Conservation (phyloP, 2,329 filamentous ascomycete species). For the Corniculantispora saksenae region DNA sequence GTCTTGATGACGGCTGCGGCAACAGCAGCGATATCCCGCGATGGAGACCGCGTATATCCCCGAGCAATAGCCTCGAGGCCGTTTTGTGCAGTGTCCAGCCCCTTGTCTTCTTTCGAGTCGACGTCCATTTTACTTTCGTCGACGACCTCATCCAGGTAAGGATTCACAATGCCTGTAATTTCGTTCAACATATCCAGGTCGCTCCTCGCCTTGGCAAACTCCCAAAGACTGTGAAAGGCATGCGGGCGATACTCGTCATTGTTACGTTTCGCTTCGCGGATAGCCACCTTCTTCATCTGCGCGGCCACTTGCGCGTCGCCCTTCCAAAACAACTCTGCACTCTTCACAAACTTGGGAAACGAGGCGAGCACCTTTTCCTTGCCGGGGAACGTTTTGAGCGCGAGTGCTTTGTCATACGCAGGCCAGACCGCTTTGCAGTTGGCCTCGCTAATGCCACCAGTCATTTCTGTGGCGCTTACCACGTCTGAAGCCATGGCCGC, state of each 20-base stretch:
- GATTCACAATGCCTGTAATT: slow-evolving; percentile 63
- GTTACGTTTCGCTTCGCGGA: slow-evolving; percentile 88
- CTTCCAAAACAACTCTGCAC: slow-evolving; percentile 60
- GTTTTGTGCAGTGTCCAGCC: slow-evolving; percentile 47
- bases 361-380: slow-evolving; percentile 84
- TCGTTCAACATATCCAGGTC: slow-evolving; percentile 72
- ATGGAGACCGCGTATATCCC: slow-evolving; percentile 47
- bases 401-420: slow-evolving; percentile 75
- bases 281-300: slow-evolving; percentile 75
- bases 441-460: slow-evolving; percentile 59
- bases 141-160: slow-evolving; percentile 59
- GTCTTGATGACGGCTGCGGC: slow-evolving; percentile 42
- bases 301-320: slow-evolving; percentile 54
- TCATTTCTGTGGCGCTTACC: slow-evolving; percentile 56
- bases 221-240: slow-evolving; percentile 71
- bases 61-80: slow-evolving; percentile 52
- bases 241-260: slow-evolving; percentile 81
- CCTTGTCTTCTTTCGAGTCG: slow-evolving; percentile 53
- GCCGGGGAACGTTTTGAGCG: slow-evolving; percentile 87
- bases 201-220: slow-evolving; percentile 66
- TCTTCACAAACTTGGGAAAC: slow-evolving; percentile 75
- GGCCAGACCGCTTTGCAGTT: slow-evolving; percentile 75
- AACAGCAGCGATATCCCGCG: slow-evolving; percentile 38
- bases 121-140: slow-evolving; percentile 70
- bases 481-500: slow-evolving; percentile 72